Base-by-base conservation (phyloP, 768 basidiomycete species). In the Cystofilobasidium ferigula region DNA sequence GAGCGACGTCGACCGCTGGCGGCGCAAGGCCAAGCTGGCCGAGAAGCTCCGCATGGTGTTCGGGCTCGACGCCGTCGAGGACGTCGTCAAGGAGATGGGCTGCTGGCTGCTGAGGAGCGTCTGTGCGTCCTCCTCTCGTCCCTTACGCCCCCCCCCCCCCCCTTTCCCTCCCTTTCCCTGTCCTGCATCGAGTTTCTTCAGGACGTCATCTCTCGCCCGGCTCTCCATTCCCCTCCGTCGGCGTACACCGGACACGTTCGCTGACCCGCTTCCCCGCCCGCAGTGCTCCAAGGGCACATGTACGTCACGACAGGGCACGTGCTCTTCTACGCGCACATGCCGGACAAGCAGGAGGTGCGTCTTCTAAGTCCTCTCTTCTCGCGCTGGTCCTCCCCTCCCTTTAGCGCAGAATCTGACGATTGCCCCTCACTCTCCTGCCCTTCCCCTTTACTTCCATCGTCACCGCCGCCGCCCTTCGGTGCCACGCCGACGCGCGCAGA, bases 271-370 rank as follows among this genome's bases (percentile, higher is more conserved):
- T 64, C 62, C 36, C n/a, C 13, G 45, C 68, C 57, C 22, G 38
- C 75, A 88, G 90, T 98, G 69, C 80, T 99, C 36, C 94, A 99
- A 77, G 94, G 94, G 2, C 98, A 94, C 74, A 89, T 99, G 83
- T 99, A 94, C 75, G 80, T 98, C 57, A 98, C 94, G 1, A 88
- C 88, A 71, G 84, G 86, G 14, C 88, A 94, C 74, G 76, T 98
- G 24, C 97, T 94, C 78, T 99, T 99, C 79, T 99, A 93, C 76
- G 90, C 90, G 2, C 90, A 90, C 74, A 87, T 94, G 85, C 90
- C 90, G 22, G 81, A 85, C 35, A 63, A 63, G 34, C 81, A 85
- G 78, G 91, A 93, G 82, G 92, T 92, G 68, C 54, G 79, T 45
- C 13, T 54, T 24, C 0, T n/a, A 30, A n/a, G 4, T 54, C 42